Conservation (phyloP, 192 early-diverging fungal species). For the Chytriomyces confervae region DNA sequence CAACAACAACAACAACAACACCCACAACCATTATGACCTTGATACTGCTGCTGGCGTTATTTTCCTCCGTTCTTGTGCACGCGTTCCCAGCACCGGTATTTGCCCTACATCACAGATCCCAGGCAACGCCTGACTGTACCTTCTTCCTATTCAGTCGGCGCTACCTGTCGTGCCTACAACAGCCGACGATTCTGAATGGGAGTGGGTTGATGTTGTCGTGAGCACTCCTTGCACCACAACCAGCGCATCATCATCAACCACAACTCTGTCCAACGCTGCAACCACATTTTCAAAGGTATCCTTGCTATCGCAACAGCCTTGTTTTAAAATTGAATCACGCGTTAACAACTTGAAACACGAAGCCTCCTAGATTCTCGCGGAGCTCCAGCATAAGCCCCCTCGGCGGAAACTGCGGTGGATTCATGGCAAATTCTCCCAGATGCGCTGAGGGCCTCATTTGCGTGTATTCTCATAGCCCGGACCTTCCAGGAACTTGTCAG, state of each 20-base stretch:
- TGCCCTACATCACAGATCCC: no score
- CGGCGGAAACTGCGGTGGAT: conserved; percentile 16
- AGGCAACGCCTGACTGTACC: no score
- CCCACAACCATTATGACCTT: no score
- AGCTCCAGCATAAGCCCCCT: background rate
- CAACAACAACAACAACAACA: no score
- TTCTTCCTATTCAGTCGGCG: no score
- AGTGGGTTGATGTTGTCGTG: conserved; percentile 18
- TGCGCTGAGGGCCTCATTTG: conserved; percentile 19
- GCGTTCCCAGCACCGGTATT: no score
- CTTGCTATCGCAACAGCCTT: background rate
- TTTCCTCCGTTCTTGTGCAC: no score
- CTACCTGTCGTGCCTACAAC: no score
- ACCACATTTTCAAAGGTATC: background rate
- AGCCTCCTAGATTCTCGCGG: background rate
- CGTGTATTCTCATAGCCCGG: background rate
- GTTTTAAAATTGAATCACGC: no score
- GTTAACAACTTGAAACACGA: background rate
- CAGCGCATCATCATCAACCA: background rate
- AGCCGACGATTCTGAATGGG: conserved; percentile 3
- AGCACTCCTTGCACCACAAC: conserved; percentile 24
- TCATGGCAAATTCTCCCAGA: background rate
- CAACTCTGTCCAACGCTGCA: background rate
- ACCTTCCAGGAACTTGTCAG: conserved; percentile 16
- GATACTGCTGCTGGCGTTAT: no score